A percentile compares a stretch with the other conserved stretches of the same genome.
phyloP scores from a whole-genome alignment of 306 rosid genomes.

The Cajanus cajan region DNA sequence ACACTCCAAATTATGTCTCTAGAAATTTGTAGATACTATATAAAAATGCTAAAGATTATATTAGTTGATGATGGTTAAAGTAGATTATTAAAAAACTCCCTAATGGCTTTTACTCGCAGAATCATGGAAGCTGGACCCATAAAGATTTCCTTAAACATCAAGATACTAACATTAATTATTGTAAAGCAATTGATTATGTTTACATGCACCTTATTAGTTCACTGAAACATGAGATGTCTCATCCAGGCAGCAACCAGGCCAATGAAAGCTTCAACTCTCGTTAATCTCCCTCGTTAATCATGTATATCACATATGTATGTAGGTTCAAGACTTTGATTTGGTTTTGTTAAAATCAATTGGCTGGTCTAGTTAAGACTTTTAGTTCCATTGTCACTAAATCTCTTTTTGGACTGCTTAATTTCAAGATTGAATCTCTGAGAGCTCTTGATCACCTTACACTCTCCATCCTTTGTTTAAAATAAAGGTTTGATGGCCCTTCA shows the following conservation, averaged over 20 bases:
- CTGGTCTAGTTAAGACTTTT: background rate
- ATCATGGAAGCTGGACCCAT: constrained; percentile 29
- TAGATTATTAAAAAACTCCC: background rate
- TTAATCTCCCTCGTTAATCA: background rate
- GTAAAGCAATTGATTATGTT: background rate
- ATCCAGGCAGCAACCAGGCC: background rate
- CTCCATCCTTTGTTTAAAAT: background rate
- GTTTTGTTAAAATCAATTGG: background rate
- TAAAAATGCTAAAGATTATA: constrained; percentile 16
- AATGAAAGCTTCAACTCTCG: constrained; percentile 14
- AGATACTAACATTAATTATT: constrained; percentile 18
- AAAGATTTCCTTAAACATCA: constrained; percentile 27
- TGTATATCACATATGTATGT: background rate
- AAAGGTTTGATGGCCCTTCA: background rate
- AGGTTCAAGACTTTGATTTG: background rate
- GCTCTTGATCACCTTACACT: background rate
- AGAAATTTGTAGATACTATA: background rate
- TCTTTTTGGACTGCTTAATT: background rate
- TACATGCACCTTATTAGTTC: constrained; percentile 1
- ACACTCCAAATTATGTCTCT: constrained; percentile 25
- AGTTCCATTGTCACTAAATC: background rate
- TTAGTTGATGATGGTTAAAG: background rate
- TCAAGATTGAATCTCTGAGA: background rate
- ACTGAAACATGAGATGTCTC: constrained; percentile 38
- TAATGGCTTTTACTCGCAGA: constrained; percentile 10